Conservation (phyloP, 2,329 filamentous ascomycete genomes). For the Purpureocillium lavendulum region DNA sequence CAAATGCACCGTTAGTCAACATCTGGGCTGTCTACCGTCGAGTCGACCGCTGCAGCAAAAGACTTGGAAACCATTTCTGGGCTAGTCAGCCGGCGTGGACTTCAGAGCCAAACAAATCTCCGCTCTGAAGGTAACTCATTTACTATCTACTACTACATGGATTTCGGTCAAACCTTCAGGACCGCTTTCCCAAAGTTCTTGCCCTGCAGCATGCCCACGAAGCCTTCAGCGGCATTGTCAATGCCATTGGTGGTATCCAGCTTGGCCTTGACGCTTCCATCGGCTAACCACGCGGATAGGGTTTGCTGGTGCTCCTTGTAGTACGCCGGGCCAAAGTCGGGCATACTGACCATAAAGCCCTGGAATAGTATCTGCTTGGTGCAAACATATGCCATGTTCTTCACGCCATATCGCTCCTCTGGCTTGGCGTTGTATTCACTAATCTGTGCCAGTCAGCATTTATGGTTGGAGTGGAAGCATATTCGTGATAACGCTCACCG, state of each 20-base stretch:
- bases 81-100: too few species aligned
- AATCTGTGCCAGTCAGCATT: slow-evolving; percentile 32
- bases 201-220: slow-evolving; percentile 67
- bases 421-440: slow-evolving; percentile 60
- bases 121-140: too few species aligned
- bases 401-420: slow-evolving; percentile 54
- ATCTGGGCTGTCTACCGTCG: too few species aligned
- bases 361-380: slow-evolving; percentile 60
- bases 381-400: slow-evolving; percentile 58
- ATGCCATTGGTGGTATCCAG: slow-evolving; percentile 65
- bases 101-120: too few species aligned
- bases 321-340: slow-evolving; percentile 59
- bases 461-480: too few species aligned
- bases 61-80: too few species aligned
- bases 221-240: slow-evolving; percentile 64
- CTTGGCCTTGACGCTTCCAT: slow-evolving; percentile 66
- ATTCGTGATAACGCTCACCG: slow-evolving; percentile 39
- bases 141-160: too few species aligned
- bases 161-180: slow-evolving; percentile 54
- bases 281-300: slow-evolving; percentile 65
- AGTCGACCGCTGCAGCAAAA: too few species aligned
- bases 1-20: too few species aligned
- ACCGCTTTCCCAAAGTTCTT: slow-evolving; percentile 85
- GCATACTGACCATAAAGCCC: slow-evolving; percentile 67
- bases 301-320: slow-evolving; percentile 65